Evolutionary conservation across 345 rosid species (phyloP).

Genomic region (Syzygium oleosum): DNA sequence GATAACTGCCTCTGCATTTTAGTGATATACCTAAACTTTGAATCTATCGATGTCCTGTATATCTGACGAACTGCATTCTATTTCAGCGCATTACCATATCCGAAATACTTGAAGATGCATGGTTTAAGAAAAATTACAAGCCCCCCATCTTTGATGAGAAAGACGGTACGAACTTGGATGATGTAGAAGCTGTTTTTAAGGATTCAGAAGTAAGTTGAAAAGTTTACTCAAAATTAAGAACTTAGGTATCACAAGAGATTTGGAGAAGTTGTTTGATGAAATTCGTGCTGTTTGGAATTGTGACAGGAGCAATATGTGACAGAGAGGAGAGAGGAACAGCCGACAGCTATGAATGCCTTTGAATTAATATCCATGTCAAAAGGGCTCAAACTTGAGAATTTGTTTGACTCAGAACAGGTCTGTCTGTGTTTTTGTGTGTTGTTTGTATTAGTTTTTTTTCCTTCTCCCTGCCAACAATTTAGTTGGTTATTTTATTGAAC

Average conservation of each 20-base stretch:
- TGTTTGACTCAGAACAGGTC: constrained; percentile 84
- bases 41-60: not conserved
- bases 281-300: not conserved
- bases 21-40: not conserved
- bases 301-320: constrained; percentile 78
- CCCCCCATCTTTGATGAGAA: constrained; percentile 81
- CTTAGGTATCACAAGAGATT: not conserved
- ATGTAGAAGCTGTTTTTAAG: constrained; percentile 88
- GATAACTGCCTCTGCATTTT: not conserved
- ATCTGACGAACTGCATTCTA: not conserved
- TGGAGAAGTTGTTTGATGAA: not conserved
- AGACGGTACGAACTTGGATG: constrained; percentile 60
- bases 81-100: constrained; percentile 77
- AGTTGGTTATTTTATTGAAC: not conserved
- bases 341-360: constrained; percentile 83
- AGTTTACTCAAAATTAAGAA: not conserved
- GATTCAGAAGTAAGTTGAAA: constrained; percentile 63
- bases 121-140: constrained; percentile 87
- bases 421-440: constrained; percentile 18
- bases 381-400: constrained; percentile 79
- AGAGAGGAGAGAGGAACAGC: constrained; percentile 82
- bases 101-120: constrained; percentile 75
- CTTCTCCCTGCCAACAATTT: not conserved
- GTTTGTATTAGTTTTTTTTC: not conserved
- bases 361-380: constrained; percentile 90